These are phyloP conservation scores for Naganishia onofrii DNA, from an alignment of 768 basidiomycete species.

Conservation along the genomic window DNA sequence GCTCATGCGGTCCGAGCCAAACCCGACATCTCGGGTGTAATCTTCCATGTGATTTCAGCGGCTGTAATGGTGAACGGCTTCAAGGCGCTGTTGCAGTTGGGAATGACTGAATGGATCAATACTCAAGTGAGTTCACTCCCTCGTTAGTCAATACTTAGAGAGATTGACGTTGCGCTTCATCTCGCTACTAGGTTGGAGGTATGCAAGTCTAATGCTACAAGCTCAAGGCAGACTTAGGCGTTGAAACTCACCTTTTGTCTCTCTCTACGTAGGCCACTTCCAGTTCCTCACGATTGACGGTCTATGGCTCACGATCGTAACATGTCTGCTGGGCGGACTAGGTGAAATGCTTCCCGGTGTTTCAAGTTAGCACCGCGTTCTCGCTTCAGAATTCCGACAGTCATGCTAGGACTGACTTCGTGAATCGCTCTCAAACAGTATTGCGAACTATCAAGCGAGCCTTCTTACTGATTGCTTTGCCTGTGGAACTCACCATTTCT, in stretches of 20 bases:
- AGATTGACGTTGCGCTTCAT: background rate
- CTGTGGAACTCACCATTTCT: slow-evolving; percentile 61
- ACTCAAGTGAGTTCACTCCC: slow-evolving; percentile 39
- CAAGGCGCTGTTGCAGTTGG: slow-evolving; percentile 36
- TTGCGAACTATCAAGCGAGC: slow-evolving; percentile 59
- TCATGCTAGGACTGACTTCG: background rate
- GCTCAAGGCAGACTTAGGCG: no score
- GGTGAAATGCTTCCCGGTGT: slow-evolving; percentile 56
- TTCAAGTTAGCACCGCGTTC: slow-evolving; percentile 45
- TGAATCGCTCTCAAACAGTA: slow-evolving; percentile 45
- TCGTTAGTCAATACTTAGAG: background rate
- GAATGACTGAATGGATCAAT: slow-evolving; percentile 35
- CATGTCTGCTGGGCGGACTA: slow-evolving; percentile 54
- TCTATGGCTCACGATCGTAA: slow-evolving; percentile 54
- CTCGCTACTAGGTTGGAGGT: slow-evolving; percentile 43
- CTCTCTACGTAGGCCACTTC: slow-evolving; percentile 56
- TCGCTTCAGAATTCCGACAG: background rate
- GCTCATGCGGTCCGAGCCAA: slow-evolving; percentile 25
- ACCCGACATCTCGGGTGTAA: slow-evolving; percentile 32
- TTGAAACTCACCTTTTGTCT: slow-evolving; percentile 14
- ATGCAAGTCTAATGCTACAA: background rate
- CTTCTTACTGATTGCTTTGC: slow-evolving; percentile 65
- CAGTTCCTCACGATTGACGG: slow-evolving; percentile 78
- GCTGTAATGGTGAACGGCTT: slow-evolving; percentile 47
- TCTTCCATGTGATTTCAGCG: slow-evolving; percentile 42